Percentiles rank a stretch among this genome's conserved stretches.
phyloP scores from a whole-genome alignment of 495 filamentous ascomycete species.

The Apodospora peruviana region DNA sequence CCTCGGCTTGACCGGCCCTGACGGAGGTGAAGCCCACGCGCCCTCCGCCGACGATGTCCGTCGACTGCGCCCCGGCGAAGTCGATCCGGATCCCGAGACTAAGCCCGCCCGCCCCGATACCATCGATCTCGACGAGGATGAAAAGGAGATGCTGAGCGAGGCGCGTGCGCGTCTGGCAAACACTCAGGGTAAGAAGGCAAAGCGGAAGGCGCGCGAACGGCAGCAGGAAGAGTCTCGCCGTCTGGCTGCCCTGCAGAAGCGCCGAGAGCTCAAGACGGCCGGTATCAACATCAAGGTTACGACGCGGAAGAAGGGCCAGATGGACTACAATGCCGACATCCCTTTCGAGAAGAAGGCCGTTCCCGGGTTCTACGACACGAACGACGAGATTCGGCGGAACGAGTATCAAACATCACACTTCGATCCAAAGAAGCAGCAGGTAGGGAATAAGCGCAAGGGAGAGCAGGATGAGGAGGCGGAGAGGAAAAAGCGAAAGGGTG shows the following conservation, averaged over 20 bases:
- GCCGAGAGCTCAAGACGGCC: conserved; percentile 91
- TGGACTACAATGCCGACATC: conserved; percentile 99
- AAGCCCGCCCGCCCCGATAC: conserved; percentile 97
- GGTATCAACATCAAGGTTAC: conserved; percentile 97
- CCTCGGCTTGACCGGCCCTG: conserved; percentile 79
- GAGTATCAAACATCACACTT: conserved; percentile 84
- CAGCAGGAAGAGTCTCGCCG: conserved; percentile 92
- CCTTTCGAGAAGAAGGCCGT: conserved; percentile 92
- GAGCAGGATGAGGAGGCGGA: conserved; percentile 80
- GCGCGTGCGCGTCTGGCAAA: conserved; percentile 94
- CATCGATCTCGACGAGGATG: conserved; percentile 96
- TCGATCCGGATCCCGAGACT: conserved; percentile 93
- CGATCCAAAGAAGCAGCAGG: conserved; percentile 89
- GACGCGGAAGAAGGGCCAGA: conserved; percentile 89
- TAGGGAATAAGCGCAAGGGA: conserved; percentile 92
- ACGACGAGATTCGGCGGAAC: conserved; percentile 71
- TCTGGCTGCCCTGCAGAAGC: conserved; percentile 86
- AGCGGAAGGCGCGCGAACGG: conserved; percentile 91
- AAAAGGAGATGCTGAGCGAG: conserved; percentile 99
- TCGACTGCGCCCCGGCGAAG: conserved; percentile 81
- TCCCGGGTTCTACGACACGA: conserved; percentile 89
- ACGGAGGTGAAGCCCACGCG: conserved; percentile 79
- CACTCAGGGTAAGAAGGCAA: conserved; percentile 98
- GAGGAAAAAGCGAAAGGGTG: conserved; percentile 77
- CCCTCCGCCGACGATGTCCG: conserved; percentile 93